A percentile compares a stretch with the other conserved stretches of the same genome.
phyloP scores from a whole-genome alignment of 345 rosid genomes.

The Eucalyptus rudis region DNA sequence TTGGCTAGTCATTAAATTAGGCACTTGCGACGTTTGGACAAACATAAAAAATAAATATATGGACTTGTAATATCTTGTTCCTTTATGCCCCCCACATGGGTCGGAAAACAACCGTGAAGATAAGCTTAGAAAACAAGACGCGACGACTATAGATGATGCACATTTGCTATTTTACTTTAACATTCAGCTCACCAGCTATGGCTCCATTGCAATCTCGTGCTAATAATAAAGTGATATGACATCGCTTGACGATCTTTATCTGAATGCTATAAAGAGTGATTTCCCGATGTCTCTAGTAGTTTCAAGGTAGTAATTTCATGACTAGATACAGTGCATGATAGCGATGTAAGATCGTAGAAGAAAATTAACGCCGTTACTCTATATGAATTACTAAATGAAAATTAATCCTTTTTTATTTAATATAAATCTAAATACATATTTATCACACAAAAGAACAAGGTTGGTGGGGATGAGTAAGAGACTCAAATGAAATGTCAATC shows the following conservation, averaged over 20 bases:
- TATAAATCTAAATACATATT: not conserved
- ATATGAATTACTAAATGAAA: not conserved
- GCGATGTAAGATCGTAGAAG: not conserved
- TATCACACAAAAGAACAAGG: not conserved
- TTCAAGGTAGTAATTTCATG: not conserved
- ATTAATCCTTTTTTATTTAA: not conserved
- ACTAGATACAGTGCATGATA: not conserved
- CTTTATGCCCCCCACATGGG: not conserved
- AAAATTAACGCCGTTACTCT: not conserved
- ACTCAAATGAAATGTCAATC: not conserved
- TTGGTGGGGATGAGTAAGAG: not conserved
- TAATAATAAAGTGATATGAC: not conserved
- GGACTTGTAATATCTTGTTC: not conserved
- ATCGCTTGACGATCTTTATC: not conserved
- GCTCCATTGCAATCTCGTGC: not conserved
- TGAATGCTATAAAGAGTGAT: not conserved
- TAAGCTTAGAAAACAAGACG: not conserved
- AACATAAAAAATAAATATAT: not conserved
- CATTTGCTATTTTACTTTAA: not conserved
- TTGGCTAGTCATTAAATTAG: not conserved
- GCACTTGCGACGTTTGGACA: not conserved
- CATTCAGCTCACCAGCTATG: not conserved
- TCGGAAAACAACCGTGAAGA: not conserved
- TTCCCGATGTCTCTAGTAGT: not conserved
- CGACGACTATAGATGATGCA: not conserved